Conservation (phyloP, 139 green algal species). For the Axilococcus clingmanii region DNA sequence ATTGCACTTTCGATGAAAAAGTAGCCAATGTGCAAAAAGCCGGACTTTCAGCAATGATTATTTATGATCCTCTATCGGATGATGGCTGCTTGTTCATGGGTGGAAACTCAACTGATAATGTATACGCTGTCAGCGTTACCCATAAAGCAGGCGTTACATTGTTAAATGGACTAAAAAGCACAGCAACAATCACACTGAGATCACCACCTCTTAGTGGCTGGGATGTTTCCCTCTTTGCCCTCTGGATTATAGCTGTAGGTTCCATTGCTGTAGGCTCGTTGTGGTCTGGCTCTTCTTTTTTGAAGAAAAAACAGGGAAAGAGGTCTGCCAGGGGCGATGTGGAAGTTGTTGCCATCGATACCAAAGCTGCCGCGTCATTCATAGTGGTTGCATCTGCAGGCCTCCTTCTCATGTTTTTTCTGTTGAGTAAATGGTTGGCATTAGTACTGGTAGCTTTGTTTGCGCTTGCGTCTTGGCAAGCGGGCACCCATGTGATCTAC, state of each 20-base stretch:
- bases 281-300: slow-evolving; percentile 47
- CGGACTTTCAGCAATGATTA: slow-evolving; percentile 38
- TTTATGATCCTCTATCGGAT: slow-evolving; percentile 26
- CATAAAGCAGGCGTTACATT: slow-evolving; percentile 17
- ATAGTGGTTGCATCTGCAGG: slow-evolving; percentile 44
- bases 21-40: slow-evolving; percentile 32
- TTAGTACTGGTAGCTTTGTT: slow-evolving; percentile 54
- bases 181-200: slow-evolving; percentile 5
- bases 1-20: slow-evolving; percentile 57
- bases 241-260: slow-evolving; percentile 61
- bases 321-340: neutral
- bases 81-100: slow-evolving; percentile 32
- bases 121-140: slow-evolving; percentile 32
- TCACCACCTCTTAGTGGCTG: slow-evolving; percentile 14
- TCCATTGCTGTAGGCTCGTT: slow-evolving; percentile 34
- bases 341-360: slow-evolving; percentile 37
- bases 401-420: slow-evolving; percentile 68
- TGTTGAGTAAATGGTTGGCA: slow-evolving; percentile 51
- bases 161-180: neutral
- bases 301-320: neutral
- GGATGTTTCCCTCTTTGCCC: slow-evolving; percentile 33
- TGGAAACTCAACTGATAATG: neutral
- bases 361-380: slow-evolving; percentile 44
- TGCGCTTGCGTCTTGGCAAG: slow-evolving; percentile 36
- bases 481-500: slow-evolving; percentile 14